Evolutionary conservation across 805 yeast species (phyloP).

Genomic region (Candida saitoana): DNA sequence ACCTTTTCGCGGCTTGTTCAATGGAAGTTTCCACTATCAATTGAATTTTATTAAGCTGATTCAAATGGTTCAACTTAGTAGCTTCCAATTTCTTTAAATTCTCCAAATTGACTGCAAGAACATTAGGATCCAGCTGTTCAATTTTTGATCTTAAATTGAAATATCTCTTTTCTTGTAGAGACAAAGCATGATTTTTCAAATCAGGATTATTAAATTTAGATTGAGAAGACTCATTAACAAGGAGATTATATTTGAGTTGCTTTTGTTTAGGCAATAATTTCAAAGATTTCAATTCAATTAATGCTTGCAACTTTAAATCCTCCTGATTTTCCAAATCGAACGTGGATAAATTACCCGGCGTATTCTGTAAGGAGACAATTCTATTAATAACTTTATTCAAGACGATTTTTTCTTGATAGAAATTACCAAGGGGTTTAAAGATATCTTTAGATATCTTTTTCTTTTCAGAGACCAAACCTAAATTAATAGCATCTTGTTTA

Average conservation of each 20-base stretch:
- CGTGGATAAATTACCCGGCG: slow-evolving; percentile 71
- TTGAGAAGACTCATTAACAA: slow-evolving; percentile 50
- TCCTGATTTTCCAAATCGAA: slow-evolving; percentile 36
- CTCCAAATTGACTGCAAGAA: slow-evolving; percentile 71
- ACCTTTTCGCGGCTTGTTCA: slow-evolving; percentile 16
- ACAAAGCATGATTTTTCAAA: slow-evolving; percentile 50
- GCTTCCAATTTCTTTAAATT: slow-evolving; percentile 63
- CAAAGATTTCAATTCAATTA: slow-evolving; percentile 67
- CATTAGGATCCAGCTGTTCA: slow-evolving; percentile 68
- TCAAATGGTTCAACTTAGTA: slow-evolving; percentile 43
- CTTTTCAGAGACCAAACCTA: slow-evolving; percentile 29
- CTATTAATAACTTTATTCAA: slow-evolving; percentile 53
- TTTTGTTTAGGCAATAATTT: slow-evolving; percentile 67
- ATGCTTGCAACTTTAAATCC: slow-evolving; percentile 57
- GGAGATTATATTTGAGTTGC: slow-evolving; percentile 56
- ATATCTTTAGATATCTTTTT: slow-evolving; percentile 11
- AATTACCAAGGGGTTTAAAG: slow-evolving; percentile 46
- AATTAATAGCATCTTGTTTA: slow-evolving; percentile 33
- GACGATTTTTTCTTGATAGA: slow-evolving; percentile 50
- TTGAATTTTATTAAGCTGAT: slow-evolving; percentile 48
- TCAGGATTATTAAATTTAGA: slow-evolving; percentile 53
- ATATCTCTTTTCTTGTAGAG: slow-evolving; percentile 66
- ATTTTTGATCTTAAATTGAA: slow-evolving; percentile 65
- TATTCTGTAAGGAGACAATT: slow-evolving; percentile 54
- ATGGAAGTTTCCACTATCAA: slow-evolving; percentile 27